Evolutionary conservation across 129 eudicot species (phyloP).

Genomic region (Logfia minima): DNA sequence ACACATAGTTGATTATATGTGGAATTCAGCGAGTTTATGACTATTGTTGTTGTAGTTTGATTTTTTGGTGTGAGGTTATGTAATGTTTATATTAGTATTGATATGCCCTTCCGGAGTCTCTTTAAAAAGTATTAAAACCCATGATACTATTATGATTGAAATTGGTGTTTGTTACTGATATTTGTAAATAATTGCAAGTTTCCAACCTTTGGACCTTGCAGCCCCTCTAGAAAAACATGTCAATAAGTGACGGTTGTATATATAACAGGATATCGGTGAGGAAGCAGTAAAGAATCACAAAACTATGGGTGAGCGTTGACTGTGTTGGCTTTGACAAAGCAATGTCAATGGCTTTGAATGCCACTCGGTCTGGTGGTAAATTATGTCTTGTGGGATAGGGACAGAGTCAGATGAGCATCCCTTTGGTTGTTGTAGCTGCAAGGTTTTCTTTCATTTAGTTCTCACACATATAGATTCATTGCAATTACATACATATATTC

Average conservation of each 20-base stretch:
- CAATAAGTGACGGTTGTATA: background rate
- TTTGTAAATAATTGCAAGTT: too few species aligned
- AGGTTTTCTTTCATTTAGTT: slow-evolving; percentile 26
- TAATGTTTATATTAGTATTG: too few species aligned
- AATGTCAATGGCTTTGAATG: slow-evolving; percentile 44
- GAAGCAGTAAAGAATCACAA: slow-evolving; percentile 36
- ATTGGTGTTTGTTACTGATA: too few species aligned
- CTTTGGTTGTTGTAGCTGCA: slow-evolving; percentile 48
- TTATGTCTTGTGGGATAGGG: slow-evolving; percentile 53
- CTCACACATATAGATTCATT: background rate
- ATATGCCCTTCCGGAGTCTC: too few species aligned
- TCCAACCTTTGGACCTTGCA: too few species aligned
- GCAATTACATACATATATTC: background rate
- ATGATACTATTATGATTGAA: too few species aligned
- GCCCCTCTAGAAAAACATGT: too few species aligned
- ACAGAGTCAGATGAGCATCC: slow-evolving; percentile 42
- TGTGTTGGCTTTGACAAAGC: slow-evolving; percentile 54
- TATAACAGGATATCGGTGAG: slow-evolving; percentile 34
- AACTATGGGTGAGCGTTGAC: slow-evolving; percentile 48
- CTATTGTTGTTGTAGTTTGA: too few species aligned
- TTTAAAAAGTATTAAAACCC: too few species aligned
- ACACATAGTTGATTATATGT: too few species aligned
- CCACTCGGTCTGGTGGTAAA: slow-evolving; percentile 52
- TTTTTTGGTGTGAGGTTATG: too few species aligned
- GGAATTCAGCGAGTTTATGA: too few species aligned